Conservation (phyloP, 768 basidiomycete species). For the Lanmaoa rubissima region DNA sequence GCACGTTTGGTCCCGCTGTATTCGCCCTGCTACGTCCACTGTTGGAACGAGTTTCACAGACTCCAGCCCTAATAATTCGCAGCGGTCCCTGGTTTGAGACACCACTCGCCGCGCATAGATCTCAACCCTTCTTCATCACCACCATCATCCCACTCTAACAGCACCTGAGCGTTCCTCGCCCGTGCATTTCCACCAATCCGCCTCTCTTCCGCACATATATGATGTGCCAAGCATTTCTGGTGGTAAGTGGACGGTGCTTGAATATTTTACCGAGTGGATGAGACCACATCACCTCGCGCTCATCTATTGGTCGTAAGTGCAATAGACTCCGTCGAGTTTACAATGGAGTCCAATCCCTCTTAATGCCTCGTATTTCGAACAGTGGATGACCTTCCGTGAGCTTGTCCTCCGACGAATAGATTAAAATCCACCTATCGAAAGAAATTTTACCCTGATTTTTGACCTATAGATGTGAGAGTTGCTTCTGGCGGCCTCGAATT, state of each 20-base stretch:
- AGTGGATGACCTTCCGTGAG: background rate
- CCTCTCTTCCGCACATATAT: slow-evolving; percentile 7
- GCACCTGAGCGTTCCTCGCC: slow-evolving; percentile 1
- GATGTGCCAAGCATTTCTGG: background rate
- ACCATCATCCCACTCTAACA: slow-evolving; percentile 3
- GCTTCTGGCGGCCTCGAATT: no score
- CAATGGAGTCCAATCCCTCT: background rate
- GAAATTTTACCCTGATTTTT: no score
- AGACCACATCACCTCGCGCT: slow-evolving; percentile 10
- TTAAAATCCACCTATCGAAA: background rate
- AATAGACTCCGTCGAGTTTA: background rate
- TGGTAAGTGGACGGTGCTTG: background rate
- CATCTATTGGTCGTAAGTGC: background rate
- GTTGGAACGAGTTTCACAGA: slow-evolving; percentile 6
- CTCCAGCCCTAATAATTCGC: background rate
- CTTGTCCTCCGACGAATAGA: no score
- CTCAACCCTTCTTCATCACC: background rate
- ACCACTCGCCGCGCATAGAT: background rate
- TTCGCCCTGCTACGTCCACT: background rate
- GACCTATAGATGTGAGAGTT: no score
- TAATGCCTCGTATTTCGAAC: background rate
- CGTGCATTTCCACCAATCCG: background rate
- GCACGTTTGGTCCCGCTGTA: background rate
- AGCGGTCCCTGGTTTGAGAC: background rate
- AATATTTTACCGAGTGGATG: background rate